Conservation (phyloP, 169 alveolate genomes). For the Besnoitia besnoiti region DNA sequence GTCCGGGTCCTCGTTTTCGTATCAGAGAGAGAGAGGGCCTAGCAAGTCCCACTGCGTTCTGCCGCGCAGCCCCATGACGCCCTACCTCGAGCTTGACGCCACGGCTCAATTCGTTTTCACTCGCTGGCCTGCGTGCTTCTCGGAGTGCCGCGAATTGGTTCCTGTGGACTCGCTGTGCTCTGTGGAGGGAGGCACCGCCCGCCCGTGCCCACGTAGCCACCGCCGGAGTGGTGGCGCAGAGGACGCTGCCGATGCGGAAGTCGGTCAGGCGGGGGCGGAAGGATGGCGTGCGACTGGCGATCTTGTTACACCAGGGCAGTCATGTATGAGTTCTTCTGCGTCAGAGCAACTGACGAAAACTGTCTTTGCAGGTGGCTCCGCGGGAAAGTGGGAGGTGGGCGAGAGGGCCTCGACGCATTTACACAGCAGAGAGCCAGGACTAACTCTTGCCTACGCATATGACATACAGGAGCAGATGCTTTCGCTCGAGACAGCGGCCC, state of each 20-base stretch:
- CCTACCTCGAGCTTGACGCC: not conserved
- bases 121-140: conserved; percentile 3
- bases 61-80: not conserved
- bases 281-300: not conserved
- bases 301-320: no score
- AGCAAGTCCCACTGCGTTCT: not conserved
- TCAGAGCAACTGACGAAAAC: no score
- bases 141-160: not conserved
- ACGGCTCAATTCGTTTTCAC: not conserved
- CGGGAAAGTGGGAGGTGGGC: no score
- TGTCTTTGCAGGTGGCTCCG: no score
- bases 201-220: no score
- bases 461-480: conserved; percentile 3
- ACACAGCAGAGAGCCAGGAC: not conserved
- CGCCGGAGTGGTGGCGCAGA: no score
- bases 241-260: no score
- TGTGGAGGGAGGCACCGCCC: not conserved
- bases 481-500: not conserved
- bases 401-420: no score
- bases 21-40: no score
- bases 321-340: no score
- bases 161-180: not conserved
- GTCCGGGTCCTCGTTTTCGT: no score
- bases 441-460: conserved; percentile 17
- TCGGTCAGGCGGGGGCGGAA: not conserved